phyloP scores from a whole-genome alignment of 805 yeast species.

The Saccharomycopsis sp. region DNA sequence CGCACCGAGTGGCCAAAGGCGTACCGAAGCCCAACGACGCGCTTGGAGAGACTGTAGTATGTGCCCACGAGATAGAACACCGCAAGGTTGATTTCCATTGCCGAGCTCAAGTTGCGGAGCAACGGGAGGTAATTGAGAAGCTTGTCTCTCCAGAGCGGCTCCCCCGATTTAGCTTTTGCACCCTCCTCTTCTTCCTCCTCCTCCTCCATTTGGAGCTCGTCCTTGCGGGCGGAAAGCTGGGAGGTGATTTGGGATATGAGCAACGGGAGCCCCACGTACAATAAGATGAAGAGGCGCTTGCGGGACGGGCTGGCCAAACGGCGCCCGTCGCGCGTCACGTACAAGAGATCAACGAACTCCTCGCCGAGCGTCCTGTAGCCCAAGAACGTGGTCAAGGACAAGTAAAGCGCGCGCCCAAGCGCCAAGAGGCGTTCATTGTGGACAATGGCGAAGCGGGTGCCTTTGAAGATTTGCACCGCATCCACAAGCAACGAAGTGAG shows the following conservation, averaged over 20 bases:
- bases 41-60: constrained; percentile 68
- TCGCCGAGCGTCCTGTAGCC: constrained; percentile 87
- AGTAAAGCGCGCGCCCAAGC: constrained; percentile 50
- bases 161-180: constrained; percentile 20
- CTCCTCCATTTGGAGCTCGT: constrained; percentile 15
- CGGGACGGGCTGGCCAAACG: constrained; percentile 34
- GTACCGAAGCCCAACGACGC: constrained; percentile 74
- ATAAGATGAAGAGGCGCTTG: constrained; percentile 50
- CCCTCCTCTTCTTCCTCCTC: constrained; percentile 6
- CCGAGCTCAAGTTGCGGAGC: constrained; percentile 29
- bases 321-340: constrained; percentile 47
- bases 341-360: constrained; percentile 78
- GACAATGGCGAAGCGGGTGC: constrained; percentile 52
- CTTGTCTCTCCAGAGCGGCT: constrained; percentile 19
- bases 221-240: background rate
- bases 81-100: constrained; percentile 67
- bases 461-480: constrained; percentile 39
- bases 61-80: constrained; percentile 75
- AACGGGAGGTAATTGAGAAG: constrained; percentile 6
- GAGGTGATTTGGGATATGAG: constrained; percentile 26
- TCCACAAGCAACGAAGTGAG: constrained; percentile 29
- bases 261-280: constrained; percentile 60
- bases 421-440: constrained; percentile 54
- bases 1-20: constrained; percentile 58
- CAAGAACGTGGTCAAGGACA: constrained; percentile 62